phyloP scores from a whole-genome alignment of 331 rosid species.

The Stylosanthes scabra region DNA sequence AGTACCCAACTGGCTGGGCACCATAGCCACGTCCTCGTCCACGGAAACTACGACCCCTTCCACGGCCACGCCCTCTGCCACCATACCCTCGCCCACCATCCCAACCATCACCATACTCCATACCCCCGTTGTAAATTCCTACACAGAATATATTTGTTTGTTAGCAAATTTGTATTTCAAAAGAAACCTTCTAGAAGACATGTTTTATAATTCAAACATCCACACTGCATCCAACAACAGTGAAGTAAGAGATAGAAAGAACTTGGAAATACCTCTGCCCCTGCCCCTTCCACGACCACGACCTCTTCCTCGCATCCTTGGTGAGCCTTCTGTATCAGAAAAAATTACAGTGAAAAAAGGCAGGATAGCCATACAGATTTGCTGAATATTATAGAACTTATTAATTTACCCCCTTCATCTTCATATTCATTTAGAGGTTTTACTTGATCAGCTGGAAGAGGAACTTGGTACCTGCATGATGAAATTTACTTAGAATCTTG shows the following conservation, averaged over 20 bases:
- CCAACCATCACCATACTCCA: slow-evolving; percentile 79
- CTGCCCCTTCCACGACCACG: slow-evolving; percentile 71
- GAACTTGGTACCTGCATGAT: slow-evolving; percentile 74
- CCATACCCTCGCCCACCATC: slow-evolving; percentile 80
- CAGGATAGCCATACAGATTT: slow-evolving; percentile 2
- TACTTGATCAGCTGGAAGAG: slow-evolving; percentile 85
- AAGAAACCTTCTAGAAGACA: slow-evolving; percentile 7
- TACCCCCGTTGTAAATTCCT: slow-evolving; percentile 72
- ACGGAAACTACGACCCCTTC: slow-evolving; percentile 58
- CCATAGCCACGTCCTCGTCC: slow-evolving; percentile 77
- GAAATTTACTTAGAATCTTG: slow-evolving; percentile 26
- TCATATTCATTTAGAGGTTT: slow-evolving; percentile 79
- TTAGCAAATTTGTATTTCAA: slow-evolving; percentile 16
- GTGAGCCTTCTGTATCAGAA: slow-evolving; percentile 65
- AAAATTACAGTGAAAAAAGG: slow-evolving; percentile 30
- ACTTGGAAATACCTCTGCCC: slow-evolving; percentile 63
- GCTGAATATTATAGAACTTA: slow-evolving; percentile 6
- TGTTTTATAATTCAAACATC: not conserved
- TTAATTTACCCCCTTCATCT: slow-evolving; percentile 75
- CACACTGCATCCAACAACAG: slow-evolving; percentile 1
- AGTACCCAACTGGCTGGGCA: slow-evolving; percentile 54
- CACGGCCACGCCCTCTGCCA: slow-evolving; percentile 81
- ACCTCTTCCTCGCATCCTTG: slow-evolving; percentile 70
- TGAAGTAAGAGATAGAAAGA: slow-evolving; percentile 28
- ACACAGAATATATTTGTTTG: slow-evolving; percentile 11